phyloP scores from a whole-genome alignment of 2,329 filamentous ascomycete genomes.

The Paecilomyces formosus region DNA sequence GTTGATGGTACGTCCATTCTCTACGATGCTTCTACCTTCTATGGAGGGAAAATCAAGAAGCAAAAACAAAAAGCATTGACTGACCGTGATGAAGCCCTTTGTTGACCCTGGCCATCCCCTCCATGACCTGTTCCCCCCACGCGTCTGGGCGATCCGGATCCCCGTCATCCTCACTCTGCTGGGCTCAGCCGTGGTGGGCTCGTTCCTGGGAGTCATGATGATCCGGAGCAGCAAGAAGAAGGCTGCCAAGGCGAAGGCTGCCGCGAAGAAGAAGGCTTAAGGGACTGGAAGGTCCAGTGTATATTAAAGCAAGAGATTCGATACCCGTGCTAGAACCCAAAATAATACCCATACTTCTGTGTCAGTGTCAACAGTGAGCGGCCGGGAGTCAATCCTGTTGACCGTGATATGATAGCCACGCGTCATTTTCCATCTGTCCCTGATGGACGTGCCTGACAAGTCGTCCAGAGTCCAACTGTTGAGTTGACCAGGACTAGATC shows the following conservation, averaged over 20 bases:
- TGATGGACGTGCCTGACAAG: background rate
- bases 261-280: constrained; percentile 66
- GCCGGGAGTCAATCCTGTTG: background rate
- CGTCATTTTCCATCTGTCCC: background rate
- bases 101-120: constrained; percentile 91
- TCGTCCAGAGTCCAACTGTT: background rate
- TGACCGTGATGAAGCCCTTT: constrained; percentile 62
- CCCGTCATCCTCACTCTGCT: constrained; percentile 93
- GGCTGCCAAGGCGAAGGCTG: constrained; percentile 83
- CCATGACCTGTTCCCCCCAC: constrained; percentile 90
- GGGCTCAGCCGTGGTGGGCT: constrained; percentile 86
- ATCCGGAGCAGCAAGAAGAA: constrained; percentile 98
- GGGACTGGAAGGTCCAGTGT: background rate
- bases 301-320: background rate
- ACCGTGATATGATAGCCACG: background rate
- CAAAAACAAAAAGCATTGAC: background rate
- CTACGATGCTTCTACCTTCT: background rate
- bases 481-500: background rate
- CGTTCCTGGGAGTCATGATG: constrained; percentile 95
- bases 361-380: background rate
- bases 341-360: background rate
- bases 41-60: background rate
- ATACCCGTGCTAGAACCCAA: background rate
- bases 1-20: constrained; percentile 65
- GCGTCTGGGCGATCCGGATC: constrained; percentile 97